Evolutionary conservation across 345 rosid species (phyloP), one percentile per base, ranked within the genome.

Genomic region (Mallotus nudiflorus): DNA sequence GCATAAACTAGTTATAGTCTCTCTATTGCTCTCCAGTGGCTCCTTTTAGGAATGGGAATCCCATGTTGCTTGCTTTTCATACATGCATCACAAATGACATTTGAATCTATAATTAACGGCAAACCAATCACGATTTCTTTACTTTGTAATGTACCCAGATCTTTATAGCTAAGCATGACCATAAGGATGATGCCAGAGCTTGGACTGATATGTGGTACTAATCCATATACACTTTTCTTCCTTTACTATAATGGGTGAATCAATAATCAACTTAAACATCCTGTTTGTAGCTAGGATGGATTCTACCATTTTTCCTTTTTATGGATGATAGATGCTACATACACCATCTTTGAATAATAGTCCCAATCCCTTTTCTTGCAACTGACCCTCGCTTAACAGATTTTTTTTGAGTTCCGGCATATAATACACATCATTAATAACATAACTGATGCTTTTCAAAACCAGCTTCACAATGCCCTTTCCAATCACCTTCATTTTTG

Each of bases 71-170:
- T 64, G 0, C 54, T 53, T 11, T 49, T 28, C 35, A n/a, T 28
- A 48, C 29, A 18, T 2, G 54, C 24, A 6, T 29, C 29, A 19
- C n/a, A 48, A 1, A 20, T 48, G 39, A 4, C 6, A 0, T 12
- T 18, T 28, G 56, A 9, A 9, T 2, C 18, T 4, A 1, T 5
- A 65, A 49, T 65, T 65, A 28, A 0, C 0, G n/a, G 29, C 2
- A 65, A 28, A 0, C 67, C 67, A 0, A 0, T 9, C 0, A 64
- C 54, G 35, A 64, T 16, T 2, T 64, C 1, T 0, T 64, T 64
- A 1, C 9, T 0, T 0, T 49, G 0, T 0, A 64, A 27, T 0
- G 40, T 27, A 2, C 14, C 0, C 0, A 64, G 53, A 6, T 22
- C 35, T 6, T 50, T 50, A 6, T 66, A 29, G n/a, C 42, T 20